These are phyloP conservation scores for Fonsecaea pedrosoi DNA, from an alignment of 2,329 filamentous ascomycete genomes.

Conservation along the genomic window DNA sequence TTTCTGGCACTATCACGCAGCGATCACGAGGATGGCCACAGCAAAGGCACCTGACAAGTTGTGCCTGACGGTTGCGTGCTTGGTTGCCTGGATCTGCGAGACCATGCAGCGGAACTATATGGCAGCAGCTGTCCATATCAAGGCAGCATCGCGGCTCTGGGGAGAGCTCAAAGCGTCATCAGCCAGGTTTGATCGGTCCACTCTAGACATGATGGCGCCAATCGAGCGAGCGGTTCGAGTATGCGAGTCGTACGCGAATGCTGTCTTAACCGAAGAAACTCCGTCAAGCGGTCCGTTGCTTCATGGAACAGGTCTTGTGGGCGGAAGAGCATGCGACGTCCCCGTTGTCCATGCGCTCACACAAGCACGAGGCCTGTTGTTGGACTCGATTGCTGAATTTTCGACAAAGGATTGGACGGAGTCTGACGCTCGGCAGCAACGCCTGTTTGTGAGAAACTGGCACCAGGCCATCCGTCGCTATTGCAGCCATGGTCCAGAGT, in stretches of 20 bases:
- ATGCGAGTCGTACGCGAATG: constrained; percentile 7
- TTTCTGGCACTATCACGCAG: constrained; percentile 20
- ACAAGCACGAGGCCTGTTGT: constrained; percentile 4
- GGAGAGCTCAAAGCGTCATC: constrained; percentile 12
- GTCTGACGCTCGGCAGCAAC: constrained; percentile 6
- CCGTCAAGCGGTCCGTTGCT: not conserved
- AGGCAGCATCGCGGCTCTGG: constrained; percentile 11
- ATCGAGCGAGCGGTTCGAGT: constrained; percentile 1
- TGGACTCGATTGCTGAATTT: constrained; percentile 7
- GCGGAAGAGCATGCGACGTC: not conserved
- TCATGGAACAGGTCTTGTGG: not conserved
- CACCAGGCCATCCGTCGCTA: constrained; percentile 8
- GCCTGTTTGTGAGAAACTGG: constrained; percentile 19
- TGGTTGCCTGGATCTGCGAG: constrained; percentile 24
- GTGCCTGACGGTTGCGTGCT: constrained; percentile 9
- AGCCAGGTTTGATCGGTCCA: not conserved
- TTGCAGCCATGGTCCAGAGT: constrained; percentile 16
- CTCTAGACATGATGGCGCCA: constrained; percentile 1
- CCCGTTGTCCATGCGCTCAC: constrained; percentile 1
- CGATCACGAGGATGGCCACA: constrained; percentile 18
- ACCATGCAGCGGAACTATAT: constrained; percentile 16
- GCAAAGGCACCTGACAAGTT: constrained; percentile 10
- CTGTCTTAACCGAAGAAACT: not conserved
- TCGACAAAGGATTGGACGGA: constrained; percentile 8
- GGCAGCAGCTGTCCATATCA: constrained; percentile 15